Percentiles rank a stretch among this genome's conserved stretches.
Conservation (phyloP, 768 basidiomycete species). For the Coprinopsis cinerea region DNA sequence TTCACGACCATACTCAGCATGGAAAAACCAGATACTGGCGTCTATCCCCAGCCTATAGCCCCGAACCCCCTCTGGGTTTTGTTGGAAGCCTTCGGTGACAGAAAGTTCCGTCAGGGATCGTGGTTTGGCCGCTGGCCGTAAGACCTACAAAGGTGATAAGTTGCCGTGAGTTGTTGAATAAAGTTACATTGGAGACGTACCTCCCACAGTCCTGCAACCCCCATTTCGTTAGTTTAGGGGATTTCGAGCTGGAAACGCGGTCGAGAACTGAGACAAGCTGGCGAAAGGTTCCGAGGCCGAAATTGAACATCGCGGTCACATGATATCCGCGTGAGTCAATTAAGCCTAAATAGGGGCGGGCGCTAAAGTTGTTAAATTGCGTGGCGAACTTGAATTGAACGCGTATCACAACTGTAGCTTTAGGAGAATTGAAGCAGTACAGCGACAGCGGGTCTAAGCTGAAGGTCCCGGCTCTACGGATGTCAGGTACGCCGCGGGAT, state of each 20-base stretch:
- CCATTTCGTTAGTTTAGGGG: conserved; percentile 25
- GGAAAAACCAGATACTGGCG: conserved; percentile 82
- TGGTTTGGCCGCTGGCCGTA: conserved; percentile 63
- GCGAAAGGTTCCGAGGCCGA: neutral
- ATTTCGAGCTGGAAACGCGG: neutral
- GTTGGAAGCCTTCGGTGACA: conserved; percentile 67
- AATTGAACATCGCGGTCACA: conserved; percentile 7
- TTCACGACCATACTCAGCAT: conserved; percentile 65
- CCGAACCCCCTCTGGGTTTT: conserved; percentile 55
- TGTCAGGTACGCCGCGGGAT: too few relatives aligned
- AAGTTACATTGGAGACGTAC: conserved; percentile 22
- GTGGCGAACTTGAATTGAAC: too few relatives aligned
- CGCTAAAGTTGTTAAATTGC: too few relatives aligned
- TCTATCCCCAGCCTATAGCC: conserved; percentile 86
- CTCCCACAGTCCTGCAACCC: conserved; percentile 46
- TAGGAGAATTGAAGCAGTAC: too few relatives aligned
- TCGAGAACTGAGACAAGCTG: neutral
- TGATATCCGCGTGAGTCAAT: conserved; percentile 2
- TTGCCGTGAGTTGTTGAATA: conserved; percentile 8
- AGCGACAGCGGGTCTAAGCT: too few relatives aligned
- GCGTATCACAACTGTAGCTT: too few relatives aligned
- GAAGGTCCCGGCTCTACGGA: too few relatives aligned
- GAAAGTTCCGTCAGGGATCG: conserved; percentile 77
- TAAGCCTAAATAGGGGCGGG: too few relatives aligned
- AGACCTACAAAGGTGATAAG: conserved; percentile 33